These are phyloP conservation scores for Metschnikowia bowlesiae DNA, from an alignment of 805 yeast genomes.

Conservation along the genomic window DNA sequence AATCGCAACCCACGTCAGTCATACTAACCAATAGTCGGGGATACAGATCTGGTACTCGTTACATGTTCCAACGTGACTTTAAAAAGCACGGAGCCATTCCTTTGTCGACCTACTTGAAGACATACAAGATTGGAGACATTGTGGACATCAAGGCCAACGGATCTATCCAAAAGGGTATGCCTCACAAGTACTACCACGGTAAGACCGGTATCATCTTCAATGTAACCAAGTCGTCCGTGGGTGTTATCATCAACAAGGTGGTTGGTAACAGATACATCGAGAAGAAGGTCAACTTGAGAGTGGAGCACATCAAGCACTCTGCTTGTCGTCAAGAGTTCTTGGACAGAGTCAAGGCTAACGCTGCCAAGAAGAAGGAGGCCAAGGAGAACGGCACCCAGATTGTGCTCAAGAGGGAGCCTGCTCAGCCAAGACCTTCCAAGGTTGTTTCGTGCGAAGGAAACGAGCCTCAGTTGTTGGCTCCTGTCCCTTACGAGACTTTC, in stretches of 20 bases:
- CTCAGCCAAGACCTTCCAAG: conserved; percentile 92
- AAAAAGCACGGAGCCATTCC: conserved; percentile 94
- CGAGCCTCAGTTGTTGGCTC: conserved; percentile 95
- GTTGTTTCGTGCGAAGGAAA: conserved; percentile 75
- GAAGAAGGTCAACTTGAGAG: conserved; percentile 97
- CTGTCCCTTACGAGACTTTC: conserved; percentile 99
- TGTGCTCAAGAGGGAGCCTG: conserved; percentile 97
- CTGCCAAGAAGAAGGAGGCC: conserved; percentile 90
- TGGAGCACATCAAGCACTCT: conserved; percentile 99
- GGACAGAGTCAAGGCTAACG: conserved; percentile 97
- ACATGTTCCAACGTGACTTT: conserved; percentile 99
- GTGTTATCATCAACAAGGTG: conserved; percentile 97
- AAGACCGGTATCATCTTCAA: conserved; percentile 99
- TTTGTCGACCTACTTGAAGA: conserved; percentile 94
- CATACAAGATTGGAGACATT: conserved; percentile 98
- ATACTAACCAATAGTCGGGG: conserved; percentile 62
- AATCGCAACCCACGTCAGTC: too few species aligned
- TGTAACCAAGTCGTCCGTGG: conserved; percentile 97
- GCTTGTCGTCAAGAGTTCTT: conserved; percentile 99
- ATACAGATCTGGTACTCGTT: conserved; percentile 99
- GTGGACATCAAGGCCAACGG: conserved; percentile 99
- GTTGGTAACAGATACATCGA: conserved; percentile 99
- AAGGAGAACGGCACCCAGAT: conserved; percentile 89
- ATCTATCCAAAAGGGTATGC: conserved; percentile 99
- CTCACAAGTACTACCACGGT: conserved; percentile 99